Base-by-base conservation (phyloP, 352 stramenopile species). In the Elongisporangium prolatum region DNA sequence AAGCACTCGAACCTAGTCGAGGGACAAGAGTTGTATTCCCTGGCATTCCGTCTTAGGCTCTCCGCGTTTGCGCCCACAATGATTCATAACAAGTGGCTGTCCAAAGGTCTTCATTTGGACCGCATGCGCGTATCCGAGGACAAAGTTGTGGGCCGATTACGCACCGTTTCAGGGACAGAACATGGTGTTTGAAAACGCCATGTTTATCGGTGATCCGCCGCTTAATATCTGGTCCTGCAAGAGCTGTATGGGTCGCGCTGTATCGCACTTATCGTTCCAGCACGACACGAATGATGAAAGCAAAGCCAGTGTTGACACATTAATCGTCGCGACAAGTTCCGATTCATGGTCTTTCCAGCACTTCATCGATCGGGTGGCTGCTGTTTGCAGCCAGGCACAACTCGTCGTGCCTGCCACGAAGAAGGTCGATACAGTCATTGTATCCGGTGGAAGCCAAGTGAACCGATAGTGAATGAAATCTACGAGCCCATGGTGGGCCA, bases 271-370 rank as follows among this genome's bases (percentile, higher is more conserved):
- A 22, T 65, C 64, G 4, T 71, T 71, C 47, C 1, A 64, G 24
- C 60, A 64, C 20, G 50, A 54, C 21, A 7, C 3, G 24, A 34
- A 3, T 7, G 24, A 8, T 7, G 24, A 34, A 34, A 34, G 24
- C 24, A 7, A 34, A 7, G 3, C 7, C 24, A 62, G 13, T 4
- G 60, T 71, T 34, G 64, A 65, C 20, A 71, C 64, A 3, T 25
- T 71, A 14, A 50, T 71, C 16, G 47, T 71, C 17, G 64, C 60
- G 1, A 71, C 64, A 0, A 71, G 56, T 21, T 60, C 64, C 1
- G 64, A 71, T 48, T 71, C 64, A 21, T 71, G 64, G 64, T 71
- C 64, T 20, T 71, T 71, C 53, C 64, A 71, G 64, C 60, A 71
- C 34, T 71, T 71, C 59, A 53, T 71, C 34, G 64, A 71, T 58